Conservation (phyloP, 139 green algal genomes). For the Nannochloris sp. region DNA sequence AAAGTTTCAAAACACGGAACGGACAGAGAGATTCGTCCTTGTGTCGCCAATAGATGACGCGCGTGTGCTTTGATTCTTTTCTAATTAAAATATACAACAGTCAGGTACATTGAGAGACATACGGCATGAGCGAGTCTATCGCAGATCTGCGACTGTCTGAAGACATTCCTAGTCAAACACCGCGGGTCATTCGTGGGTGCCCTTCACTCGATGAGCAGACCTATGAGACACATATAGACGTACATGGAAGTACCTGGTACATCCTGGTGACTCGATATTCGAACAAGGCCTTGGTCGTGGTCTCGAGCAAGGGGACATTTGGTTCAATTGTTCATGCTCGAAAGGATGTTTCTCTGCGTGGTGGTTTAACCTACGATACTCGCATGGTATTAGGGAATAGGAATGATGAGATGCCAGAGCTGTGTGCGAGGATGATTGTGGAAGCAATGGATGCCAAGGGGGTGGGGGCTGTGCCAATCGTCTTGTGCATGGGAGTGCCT, state of each 20-base stretch:
- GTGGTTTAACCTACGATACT: constrained; percentile 17
- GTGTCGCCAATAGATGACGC: too few species aligned
- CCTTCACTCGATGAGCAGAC: too few species aligned
- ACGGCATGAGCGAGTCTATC: too few species aligned
- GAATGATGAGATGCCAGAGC: constrained; percentile 17
- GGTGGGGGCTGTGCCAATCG: constrained; percentile 11
- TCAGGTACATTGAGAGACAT: too few species aligned
- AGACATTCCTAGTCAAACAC: too few species aligned
- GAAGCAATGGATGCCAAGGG: constrained; percentile 16
- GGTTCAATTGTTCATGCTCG: constrained; percentile 26
- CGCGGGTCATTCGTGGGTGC: too few species aligned
- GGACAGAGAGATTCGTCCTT: too few species aligned
- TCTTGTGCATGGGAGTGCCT: constrained; percentile 25
- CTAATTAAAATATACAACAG: too few species aligned
- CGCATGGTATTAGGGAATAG: constrained; percentile 23
- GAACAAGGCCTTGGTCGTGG: constrained; percentile 30
- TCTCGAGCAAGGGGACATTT: constrained; percentile 29
- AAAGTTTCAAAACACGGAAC: too few species aligned
- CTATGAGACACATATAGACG: too few species aligned
- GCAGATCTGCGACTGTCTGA: too few species aligned
- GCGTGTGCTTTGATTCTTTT: too few species aligned
- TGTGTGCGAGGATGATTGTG: constrained; percentile 26
- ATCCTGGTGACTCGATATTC: constrained; percentile 13
- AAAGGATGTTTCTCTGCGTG: constrained; percentile 15
- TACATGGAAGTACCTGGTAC: neutral